Base-by-base conservation (phyloP, 257 asterid species). In the Striga asiatica region DNA sequence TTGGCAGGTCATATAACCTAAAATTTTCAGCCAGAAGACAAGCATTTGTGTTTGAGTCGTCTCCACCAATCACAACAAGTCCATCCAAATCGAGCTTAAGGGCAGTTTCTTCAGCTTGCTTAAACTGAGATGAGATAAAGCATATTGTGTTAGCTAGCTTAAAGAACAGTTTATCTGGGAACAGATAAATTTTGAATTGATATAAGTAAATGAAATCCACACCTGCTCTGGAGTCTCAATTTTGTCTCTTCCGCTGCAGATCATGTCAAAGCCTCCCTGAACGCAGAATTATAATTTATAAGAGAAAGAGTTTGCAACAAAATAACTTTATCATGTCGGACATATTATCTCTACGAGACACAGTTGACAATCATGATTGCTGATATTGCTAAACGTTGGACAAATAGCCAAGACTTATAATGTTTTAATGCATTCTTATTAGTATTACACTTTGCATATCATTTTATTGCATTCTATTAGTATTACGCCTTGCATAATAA, bases 261-360 rank as follows among this genome's bases (percentile, higher is more conserved):
- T 92, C 97, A 92, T 88, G 73, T 92, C 99, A 55, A 92, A 92
- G 65, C 99, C 99, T 62, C 99, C 99, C 99, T 92, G 79, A 62
- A 43, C 66, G 27, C 31, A 21, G 50, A 1, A 42, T 1, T 22
- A 45, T n/a, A n/a, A n/a, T n/a, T n/a, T n/a, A n/a, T 28, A 34
- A 57, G 28, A 54, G 10, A 55, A 38, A 52, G 34, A 58, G 18
- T 23, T 47, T 51, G 46, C 7, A 48, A 46, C 9, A 35, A 35
- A 22, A 19, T 37, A 10, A 14, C 8, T n/a, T 21, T 6, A 16
- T 22, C 28, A 22, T 14, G 39, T 24, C 12, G 2, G 24, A 51
- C 45, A 27, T n/a, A n/a, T n/a, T n/a, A n/a, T n/a, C n/a, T n/a
- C n/a, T n/a, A n/a, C n/a, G n/a, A n/a, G n/a, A n/a, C n/a, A n/a